A percentile compares a stretch with the other conserved stretches of the same genome.
Conservation (phyloP, 495 filamentous ascomycete genomes). For the Penicillium parvum region DNA sequence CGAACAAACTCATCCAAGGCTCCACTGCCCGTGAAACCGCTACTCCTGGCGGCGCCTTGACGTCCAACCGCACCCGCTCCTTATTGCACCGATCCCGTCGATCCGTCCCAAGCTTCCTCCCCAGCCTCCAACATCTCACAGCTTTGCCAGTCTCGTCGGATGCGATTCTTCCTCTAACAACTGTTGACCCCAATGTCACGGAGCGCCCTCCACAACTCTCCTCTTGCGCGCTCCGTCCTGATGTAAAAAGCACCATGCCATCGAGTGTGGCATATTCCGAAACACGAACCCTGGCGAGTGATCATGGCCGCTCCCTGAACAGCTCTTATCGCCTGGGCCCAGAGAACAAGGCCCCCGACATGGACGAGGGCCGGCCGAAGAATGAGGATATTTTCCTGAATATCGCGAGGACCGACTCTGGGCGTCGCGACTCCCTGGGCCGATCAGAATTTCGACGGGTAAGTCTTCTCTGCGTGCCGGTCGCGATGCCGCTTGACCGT, state of each 20-base stretch:
- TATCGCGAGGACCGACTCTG: conserved; percentile 53
- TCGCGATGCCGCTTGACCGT: background rate
- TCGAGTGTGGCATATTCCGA: conserved; percentile 26
- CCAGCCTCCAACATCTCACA: conserved; percentile 20
- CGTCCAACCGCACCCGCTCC: conserved; percentile 11
- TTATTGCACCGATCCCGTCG: conserved; percentile 17
- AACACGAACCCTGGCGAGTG: conserved; percentile 31
- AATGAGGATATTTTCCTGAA: conserved; percentile 62
- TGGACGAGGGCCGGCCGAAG: conserved; percentile 33
- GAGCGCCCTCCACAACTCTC: conserved; percentile 23
- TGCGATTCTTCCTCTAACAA: too few relatives aligned
- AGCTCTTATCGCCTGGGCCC: conserved; percentile 19
- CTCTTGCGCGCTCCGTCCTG: conserved; percentile 24
- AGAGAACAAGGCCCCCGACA: conserved; percentile 20
- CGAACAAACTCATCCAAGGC: too few relatives aligned
- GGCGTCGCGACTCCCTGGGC: conserved; percentile 40
- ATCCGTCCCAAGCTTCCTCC: conserved; percentile 25
- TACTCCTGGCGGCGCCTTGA: conserved; percentile 10
- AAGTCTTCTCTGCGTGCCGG: conserved; percentile 22
- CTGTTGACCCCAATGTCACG: conserved; percentile 34
- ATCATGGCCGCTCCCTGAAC: conserved; percentile 27
- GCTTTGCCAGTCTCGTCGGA: too few relatives aligned
- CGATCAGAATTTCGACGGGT: conserved; percentile 49
- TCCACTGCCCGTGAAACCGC: conserved; percentile 23
- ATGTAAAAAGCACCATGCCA: conserved; percentile 35